Evolutionary conservation across 768 basidiomycete species (phyloP).

Genomic region (Phlebiopsis flavidoalba): DNA sequence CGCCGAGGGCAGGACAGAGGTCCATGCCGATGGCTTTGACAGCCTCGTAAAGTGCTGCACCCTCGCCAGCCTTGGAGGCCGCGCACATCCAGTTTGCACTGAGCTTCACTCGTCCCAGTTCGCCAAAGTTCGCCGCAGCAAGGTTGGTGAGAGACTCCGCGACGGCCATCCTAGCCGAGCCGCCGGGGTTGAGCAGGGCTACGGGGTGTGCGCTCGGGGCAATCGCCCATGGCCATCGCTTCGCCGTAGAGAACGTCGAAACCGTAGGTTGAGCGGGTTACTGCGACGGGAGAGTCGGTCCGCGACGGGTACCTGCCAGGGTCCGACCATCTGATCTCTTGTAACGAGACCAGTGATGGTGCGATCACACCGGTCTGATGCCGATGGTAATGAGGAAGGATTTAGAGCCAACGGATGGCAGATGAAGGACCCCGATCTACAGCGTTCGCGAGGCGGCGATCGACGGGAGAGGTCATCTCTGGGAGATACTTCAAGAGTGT

Average conservation of each 20-base stretch:
- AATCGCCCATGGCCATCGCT: constrained; percentile 99
- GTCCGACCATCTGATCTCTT: constrained; percentile 98
- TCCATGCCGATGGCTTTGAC: constrained; percentile 89
- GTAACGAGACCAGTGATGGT: constrained; percentile 91
- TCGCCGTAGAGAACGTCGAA: constrained; percentile 83
- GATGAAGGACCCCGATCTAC: constrained; percentile 77
- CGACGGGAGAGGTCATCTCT: constrained; percentile 29
- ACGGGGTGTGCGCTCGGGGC: constrained; percentile 93
- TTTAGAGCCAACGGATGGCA: constrained; percentile 93
- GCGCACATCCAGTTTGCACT: constrained; percentile 99
- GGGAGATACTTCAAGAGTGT: constrained; percentile 65
- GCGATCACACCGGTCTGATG: too few relatives aligned
- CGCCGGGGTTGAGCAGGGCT: constrained; percentile 81
- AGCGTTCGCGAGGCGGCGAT: constrained; percentile 54
- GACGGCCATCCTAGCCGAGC: constrained; percentile 94
- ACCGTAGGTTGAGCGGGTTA: constrained; percentile 92
- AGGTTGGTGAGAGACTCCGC: constrained; percentile 93
- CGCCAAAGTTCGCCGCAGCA: constrained; percentile 69
- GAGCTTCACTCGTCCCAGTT: constrained; percentile 78
- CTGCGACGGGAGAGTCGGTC: constrained; percentile 98
- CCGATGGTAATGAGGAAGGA: constrained; percentile 99
- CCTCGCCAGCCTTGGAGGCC: constrained; percentile 84
- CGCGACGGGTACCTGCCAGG: constrained; percentile 96
- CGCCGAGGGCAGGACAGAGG: constrained; percentile 86
- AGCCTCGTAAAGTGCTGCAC: constrained; percentile 84